These are phyloP conservation scores for Shiraia bambusicola DNA, from an alignment of 2,329 filamentous ascomycete genomes.

Conservation along the genomic window DNA sequence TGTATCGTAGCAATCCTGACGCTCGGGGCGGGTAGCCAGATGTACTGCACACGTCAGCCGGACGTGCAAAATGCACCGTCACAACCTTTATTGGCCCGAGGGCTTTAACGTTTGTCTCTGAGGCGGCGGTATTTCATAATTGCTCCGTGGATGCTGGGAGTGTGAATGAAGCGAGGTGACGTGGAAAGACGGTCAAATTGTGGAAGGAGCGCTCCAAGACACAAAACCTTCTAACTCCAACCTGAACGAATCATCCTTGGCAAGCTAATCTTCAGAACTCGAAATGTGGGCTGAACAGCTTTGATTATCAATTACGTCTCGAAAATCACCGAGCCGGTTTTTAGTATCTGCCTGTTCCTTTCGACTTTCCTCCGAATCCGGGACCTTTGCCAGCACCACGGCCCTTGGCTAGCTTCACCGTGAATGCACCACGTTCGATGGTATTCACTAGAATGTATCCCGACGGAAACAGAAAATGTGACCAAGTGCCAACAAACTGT, in stretches of 20 bases:
- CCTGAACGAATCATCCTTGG: too few relatives aligned
- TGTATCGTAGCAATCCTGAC: too few relatives aligned
- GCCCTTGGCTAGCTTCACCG: slow-evolving; percentile 36
- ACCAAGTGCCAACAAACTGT: slow-evolving; percentile 48
- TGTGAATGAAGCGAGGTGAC: neutral
- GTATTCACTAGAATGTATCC: slow-evolving; percentile 43
- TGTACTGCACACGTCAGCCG: too few relatives aligned
- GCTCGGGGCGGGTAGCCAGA: too few relatives aligned
- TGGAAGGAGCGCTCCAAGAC: neutral
- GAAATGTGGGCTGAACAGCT: too few relatives aligned
- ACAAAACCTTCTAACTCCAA: too few relatives aligned
- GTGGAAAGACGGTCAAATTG: slow-evolving; percentile 1
- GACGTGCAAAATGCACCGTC: too few relatives aligned
- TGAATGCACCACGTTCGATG: slow-evolving; percentile 42
- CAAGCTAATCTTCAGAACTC: too few relatives aligned
- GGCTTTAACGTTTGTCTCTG: neutral
- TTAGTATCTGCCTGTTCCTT: slow-evolving; percentile 2
- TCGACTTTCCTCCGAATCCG: slow-evolving; percentile 24
- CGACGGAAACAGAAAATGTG: slow-evolving; percentile 41
- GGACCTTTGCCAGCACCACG: slow-evolving; percentile 22
- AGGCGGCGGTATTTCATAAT: neutral
- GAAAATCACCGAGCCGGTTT: too few relatives aligned
- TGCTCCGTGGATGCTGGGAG: too few relatives aligned
- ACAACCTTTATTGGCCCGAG: too few relatives aligned
- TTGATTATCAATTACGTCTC: neutral